Evolutionary conservation across 1,139 yeast species (phyloP), one percentile per base, ranked within the genome.

Genomic region (Kluyveromyces marxianus): DNA sequence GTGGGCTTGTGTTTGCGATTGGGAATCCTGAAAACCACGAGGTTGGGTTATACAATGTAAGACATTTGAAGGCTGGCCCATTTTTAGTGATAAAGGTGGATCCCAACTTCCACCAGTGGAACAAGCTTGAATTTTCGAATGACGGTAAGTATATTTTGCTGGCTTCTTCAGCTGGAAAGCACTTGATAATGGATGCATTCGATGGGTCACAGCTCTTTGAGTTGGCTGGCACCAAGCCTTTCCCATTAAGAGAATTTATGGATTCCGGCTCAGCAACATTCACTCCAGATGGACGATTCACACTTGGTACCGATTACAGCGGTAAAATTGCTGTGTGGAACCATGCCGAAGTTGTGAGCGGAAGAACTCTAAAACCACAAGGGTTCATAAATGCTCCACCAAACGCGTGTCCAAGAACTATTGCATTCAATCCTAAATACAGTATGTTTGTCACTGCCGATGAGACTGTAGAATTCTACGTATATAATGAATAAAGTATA

Each of bases 381-480:
- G 62, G 62, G 10, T 59, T 51, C 32, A 60, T 64, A 32, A 45
- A 51, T 4, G 63, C 65, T 3, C 64, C 64, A 4, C 63, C 60
- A 2, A 59, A 58, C 30, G 57, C 65, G 14, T 62, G 68, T 24
- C 86, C 95, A 6, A 74, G 83, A 58, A 72, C 86, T 42, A 64
- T 86, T 21, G 74, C 79, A 25, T 87, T 87, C 64, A 86, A 88
- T 60, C 97, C 97, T 1, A 80, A 80, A 58, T 70, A 80, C 46
- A 76, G 84, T 62, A 77, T 83, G 57, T 69, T 90, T 58, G 94
- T 94, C 1, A 78, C 95, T 1, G 96, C 95, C 8, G 96, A 89
- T 66, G 67, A 64, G 47, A 60, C 59, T 44, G 63, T 64, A 10
- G 67, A 63, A 46, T 62, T 64, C 47, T 64, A 60, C 44, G 63